Base-by-base conservation (phyloP, 2,329 filamentous ascomycete genomes). In the Fusarium penzigii region DNA sequence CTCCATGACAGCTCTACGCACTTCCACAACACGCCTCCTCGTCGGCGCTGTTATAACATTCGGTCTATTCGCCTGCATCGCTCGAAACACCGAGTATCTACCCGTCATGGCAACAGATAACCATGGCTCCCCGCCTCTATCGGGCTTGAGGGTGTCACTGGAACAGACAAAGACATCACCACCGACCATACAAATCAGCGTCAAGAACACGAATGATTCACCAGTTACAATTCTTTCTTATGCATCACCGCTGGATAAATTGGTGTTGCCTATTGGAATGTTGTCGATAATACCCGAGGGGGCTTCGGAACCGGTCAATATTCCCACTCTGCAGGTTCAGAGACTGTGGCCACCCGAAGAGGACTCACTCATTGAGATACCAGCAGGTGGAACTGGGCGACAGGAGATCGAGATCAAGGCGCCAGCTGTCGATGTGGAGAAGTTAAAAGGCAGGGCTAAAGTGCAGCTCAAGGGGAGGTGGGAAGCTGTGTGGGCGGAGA, bases 191-290 rank as follows among this genome's bases (percentile, higher is more conserved):
- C 66, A 65, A 10, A 59, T 75, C 39, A 65, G 63, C 2, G 70
- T 78, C 39, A 74, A 69, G 43, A 78, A 79, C 65, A 70, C 65
- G 11, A 68, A 72, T 48, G 57, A 66, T 3, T 49, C 57, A 5
- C 62, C 74, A 1, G 66, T 78, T 48, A 78, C 74, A 1, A 57
- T 79, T 17, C 68, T 79, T 36, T 65, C 60, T 4, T 79, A 76
- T 68, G 66, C 72, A 44, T 75, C 75, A 1, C 76, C 76, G n/a
- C 65, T 79, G n/a, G 76, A 79, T 56, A 64, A 68, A 0, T 46
- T 75, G 14, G 75, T 71, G 0, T 52, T 76, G 42, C 68, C 72
- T 48, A 66, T 78, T 3, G 76, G 76, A 9, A 62, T 75, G n/a
- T 46, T 78, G 5, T 63, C 65, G 34, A 68, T 79, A 54, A 73